Conservation (phyloP, 768 basidiomycete genomes). For the Calvatia gigantea region DNA sequence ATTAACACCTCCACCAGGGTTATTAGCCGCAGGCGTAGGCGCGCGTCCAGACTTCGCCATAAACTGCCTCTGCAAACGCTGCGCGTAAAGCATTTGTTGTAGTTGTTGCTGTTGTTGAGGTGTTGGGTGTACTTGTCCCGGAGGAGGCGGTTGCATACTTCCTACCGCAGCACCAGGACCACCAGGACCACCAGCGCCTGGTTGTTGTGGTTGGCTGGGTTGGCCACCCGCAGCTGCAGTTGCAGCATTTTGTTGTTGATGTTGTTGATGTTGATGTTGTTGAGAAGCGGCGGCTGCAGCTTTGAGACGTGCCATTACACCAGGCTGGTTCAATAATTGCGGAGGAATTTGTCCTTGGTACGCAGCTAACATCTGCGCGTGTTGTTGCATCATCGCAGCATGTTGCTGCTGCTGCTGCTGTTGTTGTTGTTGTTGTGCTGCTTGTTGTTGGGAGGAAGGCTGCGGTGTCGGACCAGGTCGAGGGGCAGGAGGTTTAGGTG, state of each 20-base stretch:
- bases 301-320: constrained; percentile 22
- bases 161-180: too few species aligned
- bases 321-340: constrained; percentile 14
- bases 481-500: constrained; percentile 18
- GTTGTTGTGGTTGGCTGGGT: too few species aligned
- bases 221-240: constrained; percentile 22
- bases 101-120: constrained; percentile 14
- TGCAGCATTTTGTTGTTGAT: constrained; percentile 23
- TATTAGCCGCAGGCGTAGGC: not conserved
- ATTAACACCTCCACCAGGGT: not conserved
- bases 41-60: not conserved
- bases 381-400: constrained; percentile 11
- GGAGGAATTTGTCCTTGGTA: constrained; percentile 14
- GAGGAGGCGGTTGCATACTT: too few species aligned
- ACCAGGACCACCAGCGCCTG: too few species aligned
- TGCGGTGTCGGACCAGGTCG: constrained; percentile 6
- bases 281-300: constrained; percentile 19
- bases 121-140: constrained; percentile 13
- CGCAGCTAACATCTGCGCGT: not conserved
- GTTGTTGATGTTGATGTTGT: constrained; percentile 17
- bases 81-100: constrained; percentile 15
- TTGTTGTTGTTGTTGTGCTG: constrained; percentile 7
- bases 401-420: constrained; percentile 14
- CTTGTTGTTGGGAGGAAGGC: constrained; percentile 15
- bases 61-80: constrained; percentile 9